Conservation (phyloP, 371 early-diverging fungal genomes). For the Haplosporangium sp. region DNA sequence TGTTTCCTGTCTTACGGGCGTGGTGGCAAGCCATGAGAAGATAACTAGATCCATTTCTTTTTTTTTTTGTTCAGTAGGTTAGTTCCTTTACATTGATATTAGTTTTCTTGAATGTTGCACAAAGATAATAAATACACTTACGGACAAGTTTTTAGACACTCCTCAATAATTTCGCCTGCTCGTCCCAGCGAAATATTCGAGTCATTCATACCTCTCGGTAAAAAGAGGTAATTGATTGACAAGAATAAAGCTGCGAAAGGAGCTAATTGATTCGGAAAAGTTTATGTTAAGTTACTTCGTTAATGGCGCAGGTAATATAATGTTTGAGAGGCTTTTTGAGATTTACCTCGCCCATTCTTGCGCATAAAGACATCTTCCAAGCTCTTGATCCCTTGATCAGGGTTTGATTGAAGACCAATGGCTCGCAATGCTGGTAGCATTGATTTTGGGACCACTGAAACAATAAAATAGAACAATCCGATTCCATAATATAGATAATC, state of each 20-base stretch:
- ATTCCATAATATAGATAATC: slow-evolving; percentile 56
- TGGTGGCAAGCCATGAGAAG: slow-evolving; percentile 58
- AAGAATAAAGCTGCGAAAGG: slow-evolving; percentile 56
- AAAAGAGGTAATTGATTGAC: slow-evolving; percentile 54
- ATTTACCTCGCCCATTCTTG: slow-evolving; percentile 47
- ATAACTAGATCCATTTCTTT: slow-evolving; percentile 55
- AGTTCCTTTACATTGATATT: not conserved
- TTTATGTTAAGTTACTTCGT: not conserved
- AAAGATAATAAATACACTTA: slow-evolving; percentile 19
- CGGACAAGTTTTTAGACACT: slow-evolving; percentile 52
- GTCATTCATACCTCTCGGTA: slow-evolving; percentile 55
- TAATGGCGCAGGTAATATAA: not conserved
- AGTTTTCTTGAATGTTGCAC: not conserved
- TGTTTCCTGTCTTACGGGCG: slow-evolving; percentile 53
- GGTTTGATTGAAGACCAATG: slow-evolving; percentile 54
- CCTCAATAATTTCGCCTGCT: slow-evolving; percentile 48
- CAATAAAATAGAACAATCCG: slow-evolving; percentile 56
- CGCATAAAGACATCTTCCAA: slow-evolving; percentile 46
- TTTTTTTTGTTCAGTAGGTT: not conserved
- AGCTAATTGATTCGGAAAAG: slow-evolving; percentile 16
- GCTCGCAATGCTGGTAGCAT: slow-evolving; percentile 51
- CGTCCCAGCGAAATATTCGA: slow-evolving; percentile 40
- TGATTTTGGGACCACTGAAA: slow-evolving; percentile 56
- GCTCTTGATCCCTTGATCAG: slow-evolving; percentile 49
- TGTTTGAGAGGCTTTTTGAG: not conserved